A percentile compares a stretch with the other conserved stretches of the same genome.
These are phyloP conservation scores for Phtheirospermum japonicum DNA, from an alignment of 257 asterid species.

Conservation along the genomic window DNA sequence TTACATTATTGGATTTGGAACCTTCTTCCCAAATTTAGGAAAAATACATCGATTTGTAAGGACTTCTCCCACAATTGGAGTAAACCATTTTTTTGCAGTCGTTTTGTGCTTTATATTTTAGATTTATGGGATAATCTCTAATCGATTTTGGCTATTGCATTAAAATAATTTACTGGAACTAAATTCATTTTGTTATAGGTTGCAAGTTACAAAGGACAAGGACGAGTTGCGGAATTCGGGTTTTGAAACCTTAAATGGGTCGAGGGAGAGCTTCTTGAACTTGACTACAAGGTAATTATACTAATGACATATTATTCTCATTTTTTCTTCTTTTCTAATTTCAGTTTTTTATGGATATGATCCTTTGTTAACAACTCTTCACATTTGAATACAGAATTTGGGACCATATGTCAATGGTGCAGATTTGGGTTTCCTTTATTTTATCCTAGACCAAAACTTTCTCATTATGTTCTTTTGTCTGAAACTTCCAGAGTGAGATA, in stretches of 20 bases:
- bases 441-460: conserved; percentile 88
- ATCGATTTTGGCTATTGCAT: too few species aligned
- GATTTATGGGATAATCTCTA: too few species aligned
- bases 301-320: too few species aligned
- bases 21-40: too few species aligned
- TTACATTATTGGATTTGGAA: too few species aligned
- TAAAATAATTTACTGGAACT: too few species aligned
- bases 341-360: background rate
- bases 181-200: too few species aligned
- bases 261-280: conserved; percentile 89
- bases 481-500: conserved; percentile 67
- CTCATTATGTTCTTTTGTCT: conserved; percentile 76
- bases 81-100: too few species aligned
- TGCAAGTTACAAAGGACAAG: too few species aligned
- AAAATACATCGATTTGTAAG: too few species aligned
- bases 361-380: background rate
- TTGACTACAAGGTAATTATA: conserved; percentile 72
- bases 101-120: too few species aligned
- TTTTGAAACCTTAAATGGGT: conserved; percentile 87
- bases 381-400: conserved; percentile 50
- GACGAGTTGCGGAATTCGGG: conserved; percentile 79
- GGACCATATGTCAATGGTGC: conserved; percentile 85
- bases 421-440: conserved; percentile 89
- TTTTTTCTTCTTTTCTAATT: conserved; percentile 1
- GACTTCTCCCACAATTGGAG: too few species aligned